Base-by-base conservation (phyloP, 176 grass and related monocot genomes). In the Dendrocalamus sinicus region DNA sequence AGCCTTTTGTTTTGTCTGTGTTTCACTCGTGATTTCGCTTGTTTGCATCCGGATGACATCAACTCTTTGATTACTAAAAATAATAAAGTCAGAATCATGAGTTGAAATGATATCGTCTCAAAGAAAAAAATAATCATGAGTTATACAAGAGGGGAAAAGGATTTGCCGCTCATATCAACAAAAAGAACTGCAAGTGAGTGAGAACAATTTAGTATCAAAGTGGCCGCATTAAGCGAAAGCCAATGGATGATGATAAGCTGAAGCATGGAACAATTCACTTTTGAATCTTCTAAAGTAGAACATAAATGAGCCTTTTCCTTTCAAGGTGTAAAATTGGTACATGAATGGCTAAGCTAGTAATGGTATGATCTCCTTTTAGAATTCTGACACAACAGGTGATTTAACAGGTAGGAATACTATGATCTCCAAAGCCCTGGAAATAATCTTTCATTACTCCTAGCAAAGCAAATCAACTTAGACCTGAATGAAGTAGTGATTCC, bases 401-500 rank as follows among this genome's bases (percentile, higher is more conserved):
- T 45, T 41, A 20, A 26, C 12, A 9, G 76, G 44, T 43, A 51
- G 44, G 70, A 72, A 20, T 24, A 52, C 17, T 22, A 48, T 79
- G 65, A 79, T 63, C 45, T 59, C 52, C 64, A 78, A 76, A 64
- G 68, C 76, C 59, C 76, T 41, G 40, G 50, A 70, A 77, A 22
- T 22, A 43, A 63, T 61, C 7, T 78, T 72, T 5, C 73, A 54
- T 41, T 20, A 44, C 45, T 52, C 46, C 62, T 85, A 72, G 43
- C n/a, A 62, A 37, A 53, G 64, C 67, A 13, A 47, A 73, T 64
- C 68, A 78, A 46, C 2, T 80, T 84, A 90, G 43, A 84, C 84
- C 73, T 81, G 87, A 10, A 95, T 76, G 72, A 84, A 84, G 80
- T 82, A 82, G 15, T 80, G 62, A n/a, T 9, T 63, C 32, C 66